Base-by-base conservation (phyloP, 2,329 filamentous ascomycete genomes). In the Dactylonectria macrodidyma region DNA sequence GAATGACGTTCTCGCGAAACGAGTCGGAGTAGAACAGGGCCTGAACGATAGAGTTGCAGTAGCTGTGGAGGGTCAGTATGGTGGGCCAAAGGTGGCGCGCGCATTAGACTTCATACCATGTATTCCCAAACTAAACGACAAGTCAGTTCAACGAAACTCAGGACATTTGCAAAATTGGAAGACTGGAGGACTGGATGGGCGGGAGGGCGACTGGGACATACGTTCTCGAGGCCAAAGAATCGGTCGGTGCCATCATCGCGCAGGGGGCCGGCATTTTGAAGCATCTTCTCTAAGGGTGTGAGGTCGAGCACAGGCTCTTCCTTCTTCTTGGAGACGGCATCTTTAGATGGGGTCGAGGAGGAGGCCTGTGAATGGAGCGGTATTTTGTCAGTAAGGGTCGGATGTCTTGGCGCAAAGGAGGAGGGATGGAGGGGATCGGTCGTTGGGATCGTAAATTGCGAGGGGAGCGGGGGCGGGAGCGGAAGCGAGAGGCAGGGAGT, bases 221-320 rank as follows among this genome's bases (percentile, higher is more conserved):
- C 95, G 84, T 99, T 99, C 83, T 99, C 96, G 80, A 98, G 92
- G 16, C 96, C 96, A 83, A 97, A 98, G 85, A 97, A 99, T 84
- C 97, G 97, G 84, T 98, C 96, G 79, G 93, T 97, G 61, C 96
- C 96, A 82, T 98, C 95, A 73, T 88, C 86, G 77, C 94, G 91
- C 73, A 97, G 84, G 2, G 95, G 91, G 3, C 95, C 95, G 66
- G 93, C 91, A 81, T 94, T 92, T 75, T 91, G 88, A 36, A 99
- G 87, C 87, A 97, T 92, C 85, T 94, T 91, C 76, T 91, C 88
- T 65, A 92, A 75, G 3, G 90, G 89, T 2, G 89, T 91, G 61
- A 87, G 74, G 76, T 91, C 90, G n/a, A 83, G 82, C n/a, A 81
- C 71, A n/a, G 82, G 78, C 72, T 90, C 88, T 52, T 90, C 87